Conservation (phyloP, 1,139 yeast genomes). For the Blastobotrys capitulatus region DNA sequence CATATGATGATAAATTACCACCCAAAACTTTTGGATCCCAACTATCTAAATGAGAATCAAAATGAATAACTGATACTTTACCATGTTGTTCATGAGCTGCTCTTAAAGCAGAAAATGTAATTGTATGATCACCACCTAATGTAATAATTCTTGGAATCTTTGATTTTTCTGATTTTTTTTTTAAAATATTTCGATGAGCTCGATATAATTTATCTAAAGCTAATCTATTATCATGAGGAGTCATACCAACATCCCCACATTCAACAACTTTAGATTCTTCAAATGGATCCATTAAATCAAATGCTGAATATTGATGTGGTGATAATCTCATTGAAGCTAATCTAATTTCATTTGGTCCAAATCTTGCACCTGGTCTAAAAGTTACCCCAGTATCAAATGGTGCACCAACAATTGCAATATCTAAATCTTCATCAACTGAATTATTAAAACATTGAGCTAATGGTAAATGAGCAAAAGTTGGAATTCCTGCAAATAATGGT, state of each 20-base stretch:
- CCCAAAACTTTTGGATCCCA: slow-evolving; percentile 70
- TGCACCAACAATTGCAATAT: slow-evolving; percentile 67
- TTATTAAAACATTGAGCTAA: slow-evolving; percentile 46
- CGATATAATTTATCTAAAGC: slow-evolving; percentile 67
- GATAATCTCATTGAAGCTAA: slow-evolving; percentile 56
- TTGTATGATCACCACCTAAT: slow-evolving; percentile 76
- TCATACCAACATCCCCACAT: slow-evolving; percentile 75
- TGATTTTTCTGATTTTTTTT: not conserved
- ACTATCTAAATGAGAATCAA: slow-evolving; percentile 71
- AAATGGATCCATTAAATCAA: slow-evolving; percentile 63
- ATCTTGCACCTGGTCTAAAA: slow-evolving; percentile 70
- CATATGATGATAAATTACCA: slow-evolving; percentile 41
- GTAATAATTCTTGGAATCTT: slow-evolving; percentile 51
- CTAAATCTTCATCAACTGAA: slow-evolving; percentile 39
- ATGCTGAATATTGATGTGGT: slow-evolving; percentile 32
- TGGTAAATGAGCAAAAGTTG: slow-evolving; percentile 67
- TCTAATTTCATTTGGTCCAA: slow-evolving; percentile 73
- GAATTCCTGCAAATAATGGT: slow-evolving; percentile 17
- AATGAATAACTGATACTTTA: slow-evolving; percentile 59
- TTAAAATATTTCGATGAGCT: slow-evolving; percentile 44
- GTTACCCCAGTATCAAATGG: slow-evolving; percentile 77
- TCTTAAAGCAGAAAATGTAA: slow-evolving; percentile 61
- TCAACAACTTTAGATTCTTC: slow-evolving; percentile 54
- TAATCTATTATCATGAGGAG: slow-evolving; percentile 71
- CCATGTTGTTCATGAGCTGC: slow-evolving; percentile 57